These are phyloP conservation scores for Candida gigantensis DNA, from an alignment of 1,139 yeast species.

Conservation along the genomic window DNA sequence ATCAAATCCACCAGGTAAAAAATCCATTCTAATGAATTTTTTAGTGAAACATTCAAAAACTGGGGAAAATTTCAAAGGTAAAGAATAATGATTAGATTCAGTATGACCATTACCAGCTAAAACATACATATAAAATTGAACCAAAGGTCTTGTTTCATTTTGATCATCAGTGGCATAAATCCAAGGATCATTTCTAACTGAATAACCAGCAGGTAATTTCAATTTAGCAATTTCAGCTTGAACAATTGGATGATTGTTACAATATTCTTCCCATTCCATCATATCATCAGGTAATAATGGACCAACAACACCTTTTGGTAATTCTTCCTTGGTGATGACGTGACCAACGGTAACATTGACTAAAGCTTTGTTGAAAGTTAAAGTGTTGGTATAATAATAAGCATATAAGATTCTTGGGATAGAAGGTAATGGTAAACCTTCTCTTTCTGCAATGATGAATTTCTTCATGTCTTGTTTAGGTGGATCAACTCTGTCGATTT, in stretches of 20 bases:
- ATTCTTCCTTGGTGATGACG: conserved; percentile 55
- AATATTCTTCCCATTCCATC: conserved; percentile 51
- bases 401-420: conserved; percentile 68
- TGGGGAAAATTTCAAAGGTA: conserved; percentile 82
- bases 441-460: conserved; percentile 68
- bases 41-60: conserved; percentile 69
- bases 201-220: conserved; percentile 55
- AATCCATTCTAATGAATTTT: conserved; percentile 75
- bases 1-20: conserved; percentile 73
- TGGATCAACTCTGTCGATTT: conserved; percentile 75
- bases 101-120: conserved; percentile 66
- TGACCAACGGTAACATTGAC: conserved; percentile 68
- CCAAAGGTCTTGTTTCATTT: conserved; percentile 59
- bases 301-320: conserved; percentile 69
- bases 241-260: conserved; percentile 58
- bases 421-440: conserved; percentile 55
- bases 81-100: conserved; percentile 83
- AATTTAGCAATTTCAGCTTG: conserved; percentile 63
- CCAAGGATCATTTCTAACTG: conserved; percentile 80
- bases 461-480: conserved; percentile 75
- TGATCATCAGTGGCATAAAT: conserved; percentile 80
- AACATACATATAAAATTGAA: conserved; percentile 79
- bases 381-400: conserved; percentile 62
- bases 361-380: conserved; percentile 69
- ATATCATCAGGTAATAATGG: conserved; percentile 76